phyloP scores from a whole-genome alignment of 129 eudicot genomes.

The Artemisia annua region DNA sequence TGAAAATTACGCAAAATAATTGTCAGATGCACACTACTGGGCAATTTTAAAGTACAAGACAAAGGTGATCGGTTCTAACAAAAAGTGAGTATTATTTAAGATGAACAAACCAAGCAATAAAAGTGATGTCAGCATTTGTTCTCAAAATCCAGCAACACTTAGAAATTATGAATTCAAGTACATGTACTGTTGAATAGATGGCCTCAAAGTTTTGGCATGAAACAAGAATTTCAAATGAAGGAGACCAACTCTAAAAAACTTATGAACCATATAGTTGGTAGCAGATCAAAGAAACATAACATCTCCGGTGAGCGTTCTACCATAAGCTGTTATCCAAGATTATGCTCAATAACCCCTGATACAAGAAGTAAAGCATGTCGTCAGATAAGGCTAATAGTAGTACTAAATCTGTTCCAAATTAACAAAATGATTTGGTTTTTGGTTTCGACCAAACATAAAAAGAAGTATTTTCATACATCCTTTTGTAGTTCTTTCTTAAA shows the following conservation, averaged over 20 bases:
- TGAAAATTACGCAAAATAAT: neutral
- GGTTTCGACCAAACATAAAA: neutral
- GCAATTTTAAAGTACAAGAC: too few relatives aligned
- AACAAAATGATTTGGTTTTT: neutral
- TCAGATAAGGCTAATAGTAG: neutral
- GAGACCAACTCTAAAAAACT: neutral
- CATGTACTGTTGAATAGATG: neutral
- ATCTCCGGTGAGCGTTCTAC: slow-evolving; percentile 8
- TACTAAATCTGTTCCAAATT: neutral
- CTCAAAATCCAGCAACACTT: slow-evolving; percentile 10
- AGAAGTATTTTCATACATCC: too few relatives aligned
- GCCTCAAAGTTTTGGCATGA: slow-evolving; percentile 10
- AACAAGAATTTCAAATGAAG: slow-evolving; percentile 2
- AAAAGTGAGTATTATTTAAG: neutral
- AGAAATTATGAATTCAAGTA: neutral
- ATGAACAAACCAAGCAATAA: neutral
- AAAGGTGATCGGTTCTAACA: too few relatives aligned
- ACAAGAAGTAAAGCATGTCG: slow-evolving; percentile 8
- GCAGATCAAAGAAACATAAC: slow-evolving; percentile 10
- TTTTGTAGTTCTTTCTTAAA: too few relatives aligned
- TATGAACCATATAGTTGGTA: neutral
- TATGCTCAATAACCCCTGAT: slow-evolving; percentile 38
- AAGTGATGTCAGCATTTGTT: neutral
- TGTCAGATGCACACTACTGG: too few relatives aligned
- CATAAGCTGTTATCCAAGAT: slow-evolving; percentile 4